Base-by-base conservation (phyloP, 495 filamentous ascomycete species). In the Xylaria bambusicola region DNA sequence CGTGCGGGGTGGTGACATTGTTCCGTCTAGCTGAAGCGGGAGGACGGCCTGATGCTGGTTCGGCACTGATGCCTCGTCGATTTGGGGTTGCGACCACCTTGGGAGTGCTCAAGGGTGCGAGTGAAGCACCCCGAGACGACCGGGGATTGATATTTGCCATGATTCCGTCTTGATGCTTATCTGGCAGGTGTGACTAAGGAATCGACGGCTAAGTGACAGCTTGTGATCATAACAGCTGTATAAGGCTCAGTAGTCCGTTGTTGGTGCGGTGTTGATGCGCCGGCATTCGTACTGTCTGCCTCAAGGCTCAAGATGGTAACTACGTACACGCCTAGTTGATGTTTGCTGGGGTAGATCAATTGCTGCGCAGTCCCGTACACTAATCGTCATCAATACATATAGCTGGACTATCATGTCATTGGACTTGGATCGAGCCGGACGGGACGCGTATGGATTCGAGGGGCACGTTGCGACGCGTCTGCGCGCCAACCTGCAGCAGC, bases 1-100 rank as follows among this genome's bases (percentile, higher is more conserved):
- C 88, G 76, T 92, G 86, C 0, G 90, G 89, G 7, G 90, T 94
- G 31, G 74, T 66, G 31, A 65, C 61, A 27, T 62, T 70, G 12
- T 68, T 62, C 41, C 75, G 76, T 15, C 74, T 64, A 23, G 62
- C 74, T 0, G 75, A 77, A 44, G 68, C 70, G 8, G 72, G 77
- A 33, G 73, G 72, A 18, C 72, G 75, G 49, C 52, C 44, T 15
- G 64, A 66, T 3, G 67, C 56, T 18, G 72, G 52, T 13, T 76
- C 74, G 48, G 65, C 65, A 53, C 66, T 72, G 27, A 61, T 61
- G 53, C 67, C 67, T 26, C 68, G 72, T 10, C 62, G 66, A 44
- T 59, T 68, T 18, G 75, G 74, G 2, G 77, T 75, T 23, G 67
- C 62, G 52, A 60, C 51, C 36, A 24, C 33, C 45, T 59, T 61